These are phyloP conservation scores for Colletotrichum karsti DNA, from an alignment of 2,329 filamentous ascomycete genomes.

Conservation along the genomic window DNA sequence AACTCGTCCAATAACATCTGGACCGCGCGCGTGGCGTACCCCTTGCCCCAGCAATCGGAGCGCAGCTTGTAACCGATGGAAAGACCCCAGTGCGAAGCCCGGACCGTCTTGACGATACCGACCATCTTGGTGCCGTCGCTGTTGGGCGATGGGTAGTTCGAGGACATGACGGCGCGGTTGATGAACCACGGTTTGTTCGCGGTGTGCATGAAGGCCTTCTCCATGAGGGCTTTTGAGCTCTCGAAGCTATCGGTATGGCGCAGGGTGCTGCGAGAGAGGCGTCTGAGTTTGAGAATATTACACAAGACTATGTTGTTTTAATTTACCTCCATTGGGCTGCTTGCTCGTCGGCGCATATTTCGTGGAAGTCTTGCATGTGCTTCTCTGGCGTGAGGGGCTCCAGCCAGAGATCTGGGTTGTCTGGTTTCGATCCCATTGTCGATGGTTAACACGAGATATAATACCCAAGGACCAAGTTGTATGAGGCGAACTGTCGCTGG, in stretches of 20 bases:
- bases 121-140: background rate
- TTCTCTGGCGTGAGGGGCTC: background rate
- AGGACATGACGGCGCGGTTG: slow-evolving; percentile 1
- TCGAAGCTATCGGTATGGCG: background rate
- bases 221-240: background rate
- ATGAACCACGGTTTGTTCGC: background rate
- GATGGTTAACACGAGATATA: too few species aligned
- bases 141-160: background rate
- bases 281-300: background rate
- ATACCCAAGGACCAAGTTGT: too few species aligned
- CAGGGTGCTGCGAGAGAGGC: background rate
- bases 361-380: slow-evolving; percentile 1
- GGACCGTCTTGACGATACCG: background rate
- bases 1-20: background rate
- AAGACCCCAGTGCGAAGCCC: background rate
- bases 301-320: too few species aligned
- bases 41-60: slow-evolving; percentile 7
- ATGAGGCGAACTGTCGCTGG: too few species aligned
- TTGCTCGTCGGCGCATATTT: background rate
- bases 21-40: slow-evolving; percentile 9
- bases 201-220: background rate
- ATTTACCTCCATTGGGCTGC: slow-evolving; percentile 8
- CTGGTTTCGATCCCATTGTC: too few species aligned
- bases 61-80: slow-evolving; percentile 8
- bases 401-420: background rate